Conservation (phyloP, 177 flowering plant genomes). For the Vitis hybrid region DNA sequence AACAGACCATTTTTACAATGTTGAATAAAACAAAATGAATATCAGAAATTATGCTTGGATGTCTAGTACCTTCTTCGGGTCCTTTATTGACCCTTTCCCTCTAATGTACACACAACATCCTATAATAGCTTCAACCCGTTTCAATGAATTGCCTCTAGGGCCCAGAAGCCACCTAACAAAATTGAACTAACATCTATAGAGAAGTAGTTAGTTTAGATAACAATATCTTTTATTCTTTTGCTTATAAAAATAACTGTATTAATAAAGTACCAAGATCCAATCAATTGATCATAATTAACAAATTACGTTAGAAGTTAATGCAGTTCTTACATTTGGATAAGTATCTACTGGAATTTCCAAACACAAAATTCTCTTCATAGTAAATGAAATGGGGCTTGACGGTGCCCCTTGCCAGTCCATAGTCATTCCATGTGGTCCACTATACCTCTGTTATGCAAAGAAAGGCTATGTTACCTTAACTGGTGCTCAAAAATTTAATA, state of each 20-base stretch:
- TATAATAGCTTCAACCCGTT: conserved; percentile 93
- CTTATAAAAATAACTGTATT: too few species aligned
- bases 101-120: conserved; percentile 98
- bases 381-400: conserved; percentile 88
- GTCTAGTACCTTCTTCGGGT: conserved; percentile 80
- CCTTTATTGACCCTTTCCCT: conserved; percentile 97
- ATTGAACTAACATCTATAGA: conserved; percentile 65
- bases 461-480: background rate
- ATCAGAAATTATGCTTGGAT: too few species aligned
- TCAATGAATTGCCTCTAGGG: conserved; percentile 97
- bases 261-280: too few species aligned
- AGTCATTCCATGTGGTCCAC: conserved; percentile 85
- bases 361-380: conserved; percentile 86
- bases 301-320: too few species aligned
- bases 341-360: conserved; percentile 93
- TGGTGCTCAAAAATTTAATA: too few species aligned
- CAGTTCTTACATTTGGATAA: conserved; percentile 76
- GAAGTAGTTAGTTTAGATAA: conserved; percentile 8
- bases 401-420: conserved; percentile 99
- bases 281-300: too few species aligned
- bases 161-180: conserved; percentile 98
- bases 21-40: too few species aligned
- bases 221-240: too few species aligned
- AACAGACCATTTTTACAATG: too few species aligned
- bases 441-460: conserved; percentile 51